Percentiles rank a stretch among this genome's conserved stretches.
These are phyloP conservation scores for Colletotrichum chrysophilum DNA, from an alignment of 2,329 filamentous ascomycete genomes.

Conservation along the genomic window DNA sequence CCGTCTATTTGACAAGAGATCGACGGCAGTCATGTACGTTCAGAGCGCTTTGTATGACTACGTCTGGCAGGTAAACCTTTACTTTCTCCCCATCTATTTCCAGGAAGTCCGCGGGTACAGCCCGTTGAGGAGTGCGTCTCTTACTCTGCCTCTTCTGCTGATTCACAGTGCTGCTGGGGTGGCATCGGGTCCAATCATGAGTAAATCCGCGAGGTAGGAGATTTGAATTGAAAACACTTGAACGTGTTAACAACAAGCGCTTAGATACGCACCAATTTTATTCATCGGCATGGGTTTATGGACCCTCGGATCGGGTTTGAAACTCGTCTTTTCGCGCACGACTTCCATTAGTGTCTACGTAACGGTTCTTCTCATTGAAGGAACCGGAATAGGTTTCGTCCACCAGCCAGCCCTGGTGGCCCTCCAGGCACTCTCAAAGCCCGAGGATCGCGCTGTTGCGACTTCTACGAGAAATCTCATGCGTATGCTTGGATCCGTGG, in stretches of 20 bases:
- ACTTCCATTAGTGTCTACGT: background rate
- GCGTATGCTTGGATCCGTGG: background rate
- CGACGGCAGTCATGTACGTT: background rate
- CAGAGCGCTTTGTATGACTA: background rate
- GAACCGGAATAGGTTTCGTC: background rate
- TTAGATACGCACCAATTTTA: background rate
- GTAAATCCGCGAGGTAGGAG: background rate
- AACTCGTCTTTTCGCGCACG: background rate
- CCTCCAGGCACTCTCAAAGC: background rate
- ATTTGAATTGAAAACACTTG: fast-evolving
- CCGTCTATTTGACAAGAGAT: background rate
- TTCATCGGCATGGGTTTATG: background rate
- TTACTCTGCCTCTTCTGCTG: background rate
- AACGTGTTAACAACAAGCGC: background rate
- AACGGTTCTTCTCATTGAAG: background rate
- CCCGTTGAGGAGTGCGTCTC: background rate
- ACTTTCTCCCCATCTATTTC: background rate
- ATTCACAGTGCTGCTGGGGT: background rate
- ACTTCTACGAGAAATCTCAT: background rate
- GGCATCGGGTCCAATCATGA: background rate
- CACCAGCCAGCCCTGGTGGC: background rate
- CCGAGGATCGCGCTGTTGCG: background rate
- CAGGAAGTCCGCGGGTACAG: background rate
- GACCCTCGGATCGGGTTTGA: background rate
- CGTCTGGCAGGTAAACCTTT: background rate